Evolutionary conservation across 805 yeast species (phyloP), one percentile per base, ranked within the genome.

Genomic region (Yamadazyma sp.): DNA sequence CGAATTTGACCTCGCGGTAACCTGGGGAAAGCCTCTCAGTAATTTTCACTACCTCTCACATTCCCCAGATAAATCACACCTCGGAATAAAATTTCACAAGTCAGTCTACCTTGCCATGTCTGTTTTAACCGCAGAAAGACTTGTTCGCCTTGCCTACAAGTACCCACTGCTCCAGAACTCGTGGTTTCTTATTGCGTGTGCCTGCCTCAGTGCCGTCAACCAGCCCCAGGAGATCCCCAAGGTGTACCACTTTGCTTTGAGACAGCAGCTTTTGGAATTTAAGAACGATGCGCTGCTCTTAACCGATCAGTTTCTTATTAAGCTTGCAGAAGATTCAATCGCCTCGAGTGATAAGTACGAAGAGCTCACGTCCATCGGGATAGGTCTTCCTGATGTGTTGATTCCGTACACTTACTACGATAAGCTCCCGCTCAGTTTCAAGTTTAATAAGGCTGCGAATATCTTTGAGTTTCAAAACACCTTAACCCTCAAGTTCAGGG

Each of bases 141-240:
- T 83, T n/a, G 67, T 67, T 0, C 59, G 60, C 38, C 57, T 83
- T 20, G 75, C 83, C 1, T 67, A 67, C 50, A 57, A 69, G 25
- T 77, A 77, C 54, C 82, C 85, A 1, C 59, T 59, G 8, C 68
- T 87, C 19, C 61, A 68, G 28, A 64, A 70, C 45, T 54, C 75
- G 15, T 90, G 96, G 96, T 85, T 81, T 54, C 63, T 79, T 25
- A 64, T 88, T 14, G 91, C 95, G 0, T 84, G 93, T 6, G 84
- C 91, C 0, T 77, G 95, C 7, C 70, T 89, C 33, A 77, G 91
- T 2, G 89, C 82, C 5, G 82, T 91, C 51, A 90, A 90, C 53
- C 76, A 74, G 43, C 95, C 96, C 0, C 77, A 81, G 35, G 96
- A 85, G 45, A 76, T 88, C 20, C 90, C 95, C 2, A 70, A 67